Evolutionary conservation across 1,284 basidiomycete genomes (phyloP), one percentile per base, ranked within the genome.

Genomic region (Hymenochaete sp.): DNA sequence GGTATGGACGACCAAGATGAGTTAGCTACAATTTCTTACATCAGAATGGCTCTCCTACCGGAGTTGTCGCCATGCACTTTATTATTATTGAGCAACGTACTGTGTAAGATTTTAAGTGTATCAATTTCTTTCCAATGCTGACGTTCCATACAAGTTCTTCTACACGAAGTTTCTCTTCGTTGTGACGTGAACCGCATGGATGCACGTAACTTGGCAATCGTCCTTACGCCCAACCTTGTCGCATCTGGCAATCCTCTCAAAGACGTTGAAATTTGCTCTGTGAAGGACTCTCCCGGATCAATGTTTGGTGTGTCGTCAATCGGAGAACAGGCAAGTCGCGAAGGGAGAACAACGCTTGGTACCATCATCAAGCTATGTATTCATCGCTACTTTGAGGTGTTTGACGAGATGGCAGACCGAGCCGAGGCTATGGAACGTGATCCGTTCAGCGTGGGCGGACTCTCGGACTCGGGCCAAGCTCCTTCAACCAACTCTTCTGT

Each of bases 381-480:
- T 47, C 74, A 84, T 55, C 73, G 76, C 35, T 91, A 89, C 59
- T 89, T 82, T 59, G 88, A 91, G 59, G 67, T 91, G 26, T 91
- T 91, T 56, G 86, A 90, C 56, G 83, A 89, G 53, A 62, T 81
- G 14, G 64, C 60, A 48, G 86, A 87, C 61, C 72, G 77, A 14
- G 72, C 69, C 45, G 83, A 86, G 55, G 77, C 78, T 1, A 52
- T 76, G 14, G 63, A 62, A n/a, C 63, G 59, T 7, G 42, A 44
- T 31, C 42, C 41, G 7, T 51, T 51, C 26, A 27, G 38, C 16
- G 28, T 45, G 5, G 45, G 28, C 24, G 38, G 39, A 14, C 14
- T 32, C 9, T 37, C 39, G 16, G 49, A 51, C 3, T 25, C 32
- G 4, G 49, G 44, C 3, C 22, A 27, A 25, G 32, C 14, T 5